Conservation (phyloP, 1,284 basidiomycete species). For the Gymnopus androsaceus region DNA sequence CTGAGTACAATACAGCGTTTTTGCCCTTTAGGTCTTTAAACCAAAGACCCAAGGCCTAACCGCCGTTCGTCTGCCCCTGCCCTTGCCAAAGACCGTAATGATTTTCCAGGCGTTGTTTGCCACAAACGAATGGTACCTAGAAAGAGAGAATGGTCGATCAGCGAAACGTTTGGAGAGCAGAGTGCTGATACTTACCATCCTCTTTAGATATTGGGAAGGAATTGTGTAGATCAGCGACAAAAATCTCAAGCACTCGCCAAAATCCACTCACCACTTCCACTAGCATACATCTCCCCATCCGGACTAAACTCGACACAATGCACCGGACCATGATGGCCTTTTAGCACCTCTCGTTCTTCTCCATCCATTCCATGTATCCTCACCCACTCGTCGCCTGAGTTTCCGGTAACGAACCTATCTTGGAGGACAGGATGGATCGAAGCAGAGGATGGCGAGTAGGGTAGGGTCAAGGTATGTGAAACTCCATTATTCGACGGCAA, state of each 20-base stretch:
- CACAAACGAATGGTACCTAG: conserved; percentile 91
- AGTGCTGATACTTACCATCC: conserved; percentile 55
- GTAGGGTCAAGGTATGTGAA: conserved; percentile 70
- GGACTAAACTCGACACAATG: conserved; percentile 94
- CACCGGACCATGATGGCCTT: conserved; percentile 97
- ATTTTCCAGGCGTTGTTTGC: conserved; percentile 93
- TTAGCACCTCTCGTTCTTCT: conserved; percentile 87
- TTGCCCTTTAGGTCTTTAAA: background rate
- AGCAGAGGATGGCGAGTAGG: conserved; percentile 87
- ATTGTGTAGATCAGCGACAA: conserved; percentile 15
- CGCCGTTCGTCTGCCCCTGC: conserved; percentile 50
- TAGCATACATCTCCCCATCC: conserved; percentile 98
- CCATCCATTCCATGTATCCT: conserved; percentile 91
- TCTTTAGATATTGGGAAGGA: conserved; percentile 42
- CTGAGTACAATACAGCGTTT: too few species aligned
- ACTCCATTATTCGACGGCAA: conserved; percentile 51
- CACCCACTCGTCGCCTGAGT: conserved; percentile 92
- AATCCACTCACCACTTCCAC: conserved; percentile 83
- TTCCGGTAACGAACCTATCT: conserved; percentile 94
- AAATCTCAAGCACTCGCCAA: too few species aligned
- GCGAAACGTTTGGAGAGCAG: background rate
- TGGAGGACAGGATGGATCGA: conserved; percentile 88
- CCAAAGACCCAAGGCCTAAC: conserved; percentile 8
- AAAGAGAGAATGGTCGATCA: background rate
- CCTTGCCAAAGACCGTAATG: conserved; percentile 92